A percentile compares a stretch with the other conserved stretches of the same genome.
Conservation (phyloP, 805 yeast genomes). For the Wickerhamomyces queroliae region DNA sequence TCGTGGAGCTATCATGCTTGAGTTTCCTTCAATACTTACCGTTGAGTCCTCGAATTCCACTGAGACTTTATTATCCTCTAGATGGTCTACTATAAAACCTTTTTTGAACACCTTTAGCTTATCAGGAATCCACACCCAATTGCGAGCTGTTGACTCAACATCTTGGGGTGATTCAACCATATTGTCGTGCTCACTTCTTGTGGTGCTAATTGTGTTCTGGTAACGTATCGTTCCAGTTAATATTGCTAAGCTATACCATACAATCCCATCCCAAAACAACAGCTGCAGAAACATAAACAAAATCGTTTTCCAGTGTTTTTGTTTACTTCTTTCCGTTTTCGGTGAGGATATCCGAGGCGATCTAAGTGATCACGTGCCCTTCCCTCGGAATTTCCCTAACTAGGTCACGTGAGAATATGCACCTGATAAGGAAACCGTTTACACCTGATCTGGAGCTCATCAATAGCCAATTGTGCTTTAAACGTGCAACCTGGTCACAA, state of each 20-base stretch:
- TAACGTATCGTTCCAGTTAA: no score
- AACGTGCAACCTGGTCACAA: no score
- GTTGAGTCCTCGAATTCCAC: constrained; percentile 35
- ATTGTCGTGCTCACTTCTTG: background rate
- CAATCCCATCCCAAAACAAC: background rate
- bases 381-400: no score
- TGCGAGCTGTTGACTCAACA: constrained; percentile 8
- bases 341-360: background rate
- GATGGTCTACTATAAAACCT: constrained; percentile 50
- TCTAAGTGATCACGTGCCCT: no score
- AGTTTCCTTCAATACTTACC: no score
- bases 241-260: no score
- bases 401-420: background rate
- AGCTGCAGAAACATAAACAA: background rate
- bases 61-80: constrained; percentile 28
- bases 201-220: background rate
- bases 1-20: background rate
- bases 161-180: constrained; percentile 1
- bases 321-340: background rate
- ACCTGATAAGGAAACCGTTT: no score
- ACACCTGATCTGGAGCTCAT: no score
- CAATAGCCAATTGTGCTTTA: no score
- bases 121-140: constrained; percentile 79
- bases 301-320: background rate
- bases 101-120: constrained; percentile 48